phyloP scores from a whole-genome alignment of 371 early-diverging fungal species.

The Blakeslea trispora region DNA sequence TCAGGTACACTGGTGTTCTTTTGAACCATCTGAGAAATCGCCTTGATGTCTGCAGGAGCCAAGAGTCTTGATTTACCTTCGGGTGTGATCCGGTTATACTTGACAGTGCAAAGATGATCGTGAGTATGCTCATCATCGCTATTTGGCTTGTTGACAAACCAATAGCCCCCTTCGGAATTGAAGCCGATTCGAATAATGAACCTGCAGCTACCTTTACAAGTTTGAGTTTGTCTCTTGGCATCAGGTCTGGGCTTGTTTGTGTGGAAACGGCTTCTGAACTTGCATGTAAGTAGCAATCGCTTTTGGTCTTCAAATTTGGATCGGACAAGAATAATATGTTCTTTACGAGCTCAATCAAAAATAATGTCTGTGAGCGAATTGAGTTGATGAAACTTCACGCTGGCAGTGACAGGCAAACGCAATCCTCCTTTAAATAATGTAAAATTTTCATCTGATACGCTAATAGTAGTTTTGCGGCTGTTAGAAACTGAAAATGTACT shows the following conservation, averaged over 20 bases:
- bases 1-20: too few species aligned
- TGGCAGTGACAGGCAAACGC: not conserved
- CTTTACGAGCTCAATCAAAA: not conserved
- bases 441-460: not conserved
- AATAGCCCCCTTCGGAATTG: not conserved
- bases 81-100: too few species aligned
- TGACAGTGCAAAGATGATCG: too few species aligned
- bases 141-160: not conserved
- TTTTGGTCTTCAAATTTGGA: not conserved
- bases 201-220: not conserved
- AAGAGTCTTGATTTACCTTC: too few species aligned
- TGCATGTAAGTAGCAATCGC: not conserved
- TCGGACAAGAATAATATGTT: not conserved
- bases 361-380: not conserved
- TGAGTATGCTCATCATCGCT: not conserved
- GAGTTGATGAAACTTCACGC: not conserved
- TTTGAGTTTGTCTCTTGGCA: not conserved
- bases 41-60: too few species aligned
- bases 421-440: not conserved
- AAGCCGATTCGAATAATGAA: not conserved
- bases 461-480: not conserved
- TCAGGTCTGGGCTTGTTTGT: not conserved
- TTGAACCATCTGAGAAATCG: too few species aligned
- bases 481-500: not conserved
- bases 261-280: not conserved